Base-by-base conservation (phyloP, 176 grass and related monocot genomes). In the Triticum monococcum region DNA sequence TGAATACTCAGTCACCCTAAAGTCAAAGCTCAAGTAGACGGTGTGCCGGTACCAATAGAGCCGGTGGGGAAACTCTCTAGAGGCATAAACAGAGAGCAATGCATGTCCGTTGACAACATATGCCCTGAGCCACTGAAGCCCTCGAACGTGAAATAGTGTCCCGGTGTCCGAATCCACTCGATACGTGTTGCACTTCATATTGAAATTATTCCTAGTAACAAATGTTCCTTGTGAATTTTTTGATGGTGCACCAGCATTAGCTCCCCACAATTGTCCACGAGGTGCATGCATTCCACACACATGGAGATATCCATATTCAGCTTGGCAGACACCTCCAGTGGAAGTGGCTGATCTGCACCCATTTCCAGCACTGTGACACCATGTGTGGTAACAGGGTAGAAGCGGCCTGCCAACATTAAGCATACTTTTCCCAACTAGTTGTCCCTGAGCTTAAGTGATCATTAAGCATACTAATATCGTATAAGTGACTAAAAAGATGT, bases 401-500 rank as follows among this genome's bases (percentile, higher is more conserved):
- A 65, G 12, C 12, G 25, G 25, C 62, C 63, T 31, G 5, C 63
- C 13, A 65, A 30, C 63, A 65, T 65, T 3, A 65, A 5, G 63
- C 4, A 0, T 65, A 10, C 4, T 5, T 4, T 28, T 14, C 4
- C 17, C 24, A 14, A 1, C 1, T 5, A 12, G 5, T 3, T 0
- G 12, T 26, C 25, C 2, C 25, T 0, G 12, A 26, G 25, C 9
- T 2, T 0, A 0, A 65, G 24, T 45, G 41, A 45, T 12, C 41
- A 45, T 45, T 45, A 45, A 54, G 65, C n/a, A 62, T 31, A 13
- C n/a, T 36, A 56, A 87, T 59, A 73, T 82, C 54, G 43, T 40
- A 68, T 61, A 57, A 17, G 8, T 16, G 17, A 59, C 14, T 12
- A 40, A 38, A 68, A 33, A 77, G 11, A 77, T 18, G 46, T 76